A percentile compares a stretch with the other conserved stretches of the same genome.
Conservation (phyloP, 805 yeast species). For the Lachancea nothofagi region DNA sequence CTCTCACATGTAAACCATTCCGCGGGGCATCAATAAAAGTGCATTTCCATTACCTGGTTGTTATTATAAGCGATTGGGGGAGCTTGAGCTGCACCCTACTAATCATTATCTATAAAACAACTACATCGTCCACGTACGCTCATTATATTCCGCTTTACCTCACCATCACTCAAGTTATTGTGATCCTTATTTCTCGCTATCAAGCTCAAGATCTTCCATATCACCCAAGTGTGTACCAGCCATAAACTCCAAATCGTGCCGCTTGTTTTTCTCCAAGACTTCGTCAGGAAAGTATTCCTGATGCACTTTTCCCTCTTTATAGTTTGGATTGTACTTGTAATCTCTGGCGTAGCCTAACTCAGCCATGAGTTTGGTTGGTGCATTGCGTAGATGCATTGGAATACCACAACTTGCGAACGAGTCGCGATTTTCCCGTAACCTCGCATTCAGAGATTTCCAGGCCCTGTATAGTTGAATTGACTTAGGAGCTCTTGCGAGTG, state of each 20-base stretch:
- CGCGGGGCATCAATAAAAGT: too few species aligned
- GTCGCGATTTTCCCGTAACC: conserved; percentile 48
- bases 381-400: conserved; percentile 84
- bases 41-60: too few species aligned
- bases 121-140: not conserved
- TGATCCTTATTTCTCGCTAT: not conserved
- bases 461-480: conserved; percentile 84
- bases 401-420: conserved; percentile 45
- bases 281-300: conserved; percentile 75
- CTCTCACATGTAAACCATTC: too few species aligned
- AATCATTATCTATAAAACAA: too few species aligned
- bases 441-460: conserved; percentile 58
- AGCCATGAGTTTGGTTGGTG: conserved; percentile 88
- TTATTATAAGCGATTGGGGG: too few species aligned
- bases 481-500: conserved; percentile 78
- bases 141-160: too few species aligned
- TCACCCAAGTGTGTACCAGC: conserved; percentile 51
- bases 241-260: conserved; percentile 43
- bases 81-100: too few species aligned
- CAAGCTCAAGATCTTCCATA: conserved; percentile 38
- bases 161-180: too few species aligned
- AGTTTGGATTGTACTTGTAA: conserved; percentile 88
- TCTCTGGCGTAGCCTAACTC: conserved; percentile 80
- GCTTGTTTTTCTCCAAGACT: conserved; percentile 30
- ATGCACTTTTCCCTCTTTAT: conserved; percentile 57